A percentile compares a stretch with the other conserved stretches of the same genome.
Evolutionary conservation across 495 filamentous ascomycete species (phyloP).

Genomic region (Podospora pseudocomata): DNA sequence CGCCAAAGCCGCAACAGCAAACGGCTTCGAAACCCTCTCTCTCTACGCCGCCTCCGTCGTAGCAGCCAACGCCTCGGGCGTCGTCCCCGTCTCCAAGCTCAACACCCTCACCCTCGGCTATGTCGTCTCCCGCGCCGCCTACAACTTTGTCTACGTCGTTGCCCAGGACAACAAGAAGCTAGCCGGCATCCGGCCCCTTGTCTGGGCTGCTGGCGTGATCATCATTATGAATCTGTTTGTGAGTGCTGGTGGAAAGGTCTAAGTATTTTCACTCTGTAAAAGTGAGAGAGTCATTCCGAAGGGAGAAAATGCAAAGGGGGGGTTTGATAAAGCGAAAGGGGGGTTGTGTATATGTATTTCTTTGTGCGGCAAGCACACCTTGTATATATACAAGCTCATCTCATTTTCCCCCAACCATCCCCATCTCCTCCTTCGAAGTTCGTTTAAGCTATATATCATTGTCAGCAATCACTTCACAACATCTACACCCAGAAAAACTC

Average conservation of each 20-base stretch:
- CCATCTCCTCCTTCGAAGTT: background rate
- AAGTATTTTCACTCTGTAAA: background rate
- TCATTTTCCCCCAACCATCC: background rate
- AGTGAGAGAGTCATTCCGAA: no score
- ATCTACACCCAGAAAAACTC: background rate
- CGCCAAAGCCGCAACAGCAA: conserved; percentile 45
- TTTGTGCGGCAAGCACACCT: background rate
- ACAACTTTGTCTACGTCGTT: conserved; percentile 46
- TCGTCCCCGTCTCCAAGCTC: conserved; percentile 30
- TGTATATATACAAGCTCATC: background rate
- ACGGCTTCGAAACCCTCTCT: conserved; percentile 50
- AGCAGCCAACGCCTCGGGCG: conserved; percentile 43
- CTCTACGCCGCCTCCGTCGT: conserved; percentile 49
- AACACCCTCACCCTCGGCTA: conserved; percentile 45
- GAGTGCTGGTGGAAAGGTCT: conserved; percentile 35
- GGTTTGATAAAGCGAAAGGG: background rate
- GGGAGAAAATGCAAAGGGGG: background rate
- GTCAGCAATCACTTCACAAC: background rate
- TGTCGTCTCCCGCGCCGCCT: conserved; percentile 39
- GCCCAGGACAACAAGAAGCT: conserved; percentile 37
- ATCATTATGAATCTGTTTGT: conserved; percentile 40
- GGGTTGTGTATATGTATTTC: background rate
- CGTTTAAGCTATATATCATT: background rate
- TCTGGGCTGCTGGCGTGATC: conserved; percentile 37
- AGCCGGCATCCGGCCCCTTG: conserved; percentile 34